Evolutionary conservation across 768 basidiomycete species (phyloP), one percentile per base, ranked within the genome.

Genomic region (Lactifluus hygrophoroides): DNA sequence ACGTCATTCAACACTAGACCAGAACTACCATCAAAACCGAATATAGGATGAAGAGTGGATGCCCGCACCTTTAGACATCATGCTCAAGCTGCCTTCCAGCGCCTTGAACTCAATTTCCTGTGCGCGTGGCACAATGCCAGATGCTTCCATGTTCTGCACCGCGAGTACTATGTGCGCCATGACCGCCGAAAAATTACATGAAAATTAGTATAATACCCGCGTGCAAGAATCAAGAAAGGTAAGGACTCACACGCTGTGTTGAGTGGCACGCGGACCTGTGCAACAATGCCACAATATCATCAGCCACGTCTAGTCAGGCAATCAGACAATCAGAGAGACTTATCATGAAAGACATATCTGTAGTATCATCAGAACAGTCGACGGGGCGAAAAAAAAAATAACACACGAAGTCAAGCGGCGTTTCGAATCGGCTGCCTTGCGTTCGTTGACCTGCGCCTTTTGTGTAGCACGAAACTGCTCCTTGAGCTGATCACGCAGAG

Each of bases 41-140:
- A 51, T 48, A 45, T 56, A 51, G 28, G n/a, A 32, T 21, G 46
- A 19, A 37, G 49, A 16, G 30, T 30, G 3, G 44, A 40, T 54
- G 38, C 14, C 63, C 74, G 38, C 38, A 80, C 86, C 87, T 77
- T 90, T 89, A 37, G 84, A 83, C 93, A 94, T 94, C 86, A 90
- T 90, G 56, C 81, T 84, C 50, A 94, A 71, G 66, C 85, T 88
- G 2, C 88, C 88, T 65, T 84, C 83, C 17, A 94, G 77, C 6
- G 90, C 94, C 66, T 83, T 84, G 67, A 94, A 93, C 74, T 96
- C 93, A 56, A 94, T 83, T 61, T 88, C 84, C 66, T 93, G 86
- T 37, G 85, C 82, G 63, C 81, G 83, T 2, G 80, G 77, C 45
- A 95, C 80, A 1, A 81, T 79, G 8, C 86, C 82, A 1, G 83